Percentiles rank a stretch among this genome's conserved stretches.
Conservation (phyloP, 2,329 filamentous ascomycete species). For the Verruconis gallopava region DNA sequence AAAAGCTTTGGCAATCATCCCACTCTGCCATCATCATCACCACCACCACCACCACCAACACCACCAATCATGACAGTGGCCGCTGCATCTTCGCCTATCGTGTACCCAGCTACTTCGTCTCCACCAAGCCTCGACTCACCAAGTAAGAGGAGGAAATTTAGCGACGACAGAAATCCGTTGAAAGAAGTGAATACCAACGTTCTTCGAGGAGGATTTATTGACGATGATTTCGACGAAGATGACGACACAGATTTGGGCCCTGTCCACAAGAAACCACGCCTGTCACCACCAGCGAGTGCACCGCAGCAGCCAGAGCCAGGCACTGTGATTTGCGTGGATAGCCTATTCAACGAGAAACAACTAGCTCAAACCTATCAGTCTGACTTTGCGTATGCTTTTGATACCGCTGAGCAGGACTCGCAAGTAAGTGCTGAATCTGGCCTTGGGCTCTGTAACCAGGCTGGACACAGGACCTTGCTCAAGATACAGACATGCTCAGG, state of each 20-base stretch:
- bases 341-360: constrained; percentile 15
- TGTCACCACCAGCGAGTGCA: background rate
- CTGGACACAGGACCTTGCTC: background rate
- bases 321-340: constrained; percentile 14
- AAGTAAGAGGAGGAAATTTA: constrained; percentile 24
- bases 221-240: constrained; percentile 25
- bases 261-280: background rate
- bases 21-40: background rate
- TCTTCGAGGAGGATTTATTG: constrained; percentile 16
- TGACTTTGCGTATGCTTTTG: constrained; percentile 23
- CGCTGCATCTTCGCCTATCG: constrained; percentile 45
- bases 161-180: constrained; percentile 8
- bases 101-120: constrained; percentile 41
- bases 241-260: constrained; percentile 12
- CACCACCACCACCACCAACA: constrained; percentile 33
- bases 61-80: constrained; percentile 52
- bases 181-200: constrained; percentile 4
- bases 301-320: background rate
- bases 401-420: constrained; percentile 1
- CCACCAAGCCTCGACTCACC: constrained; percentile 26
- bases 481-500: constrained; percentile 5
- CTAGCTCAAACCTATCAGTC: constrained; percentile 25
- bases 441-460: too few species aligned
- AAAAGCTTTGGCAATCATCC: background rate
- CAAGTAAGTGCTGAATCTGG: too few species aligned